Conservation (phyloP, 1,284 basidiomycete genomes). For the Chondrostereum purpureum region DNA sequence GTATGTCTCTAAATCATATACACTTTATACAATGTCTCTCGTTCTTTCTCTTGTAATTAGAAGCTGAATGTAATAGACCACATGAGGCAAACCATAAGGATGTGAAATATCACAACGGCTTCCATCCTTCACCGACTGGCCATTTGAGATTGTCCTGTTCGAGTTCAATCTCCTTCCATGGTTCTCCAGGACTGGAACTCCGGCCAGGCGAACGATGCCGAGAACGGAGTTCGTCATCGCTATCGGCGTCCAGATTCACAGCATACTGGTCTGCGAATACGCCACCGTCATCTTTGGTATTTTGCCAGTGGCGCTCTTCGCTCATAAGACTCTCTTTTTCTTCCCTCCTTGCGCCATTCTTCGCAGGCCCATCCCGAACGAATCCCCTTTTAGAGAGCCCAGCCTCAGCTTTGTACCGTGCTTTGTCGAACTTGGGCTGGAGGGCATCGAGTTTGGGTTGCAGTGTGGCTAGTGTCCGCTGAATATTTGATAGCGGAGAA, state of each 20-base stretch:
- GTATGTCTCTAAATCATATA: neutral
- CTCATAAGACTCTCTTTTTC: constrained; percentile 29
- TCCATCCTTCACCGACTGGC: constrained; percentile 1
- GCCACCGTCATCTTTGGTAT: neutral
- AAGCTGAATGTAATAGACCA: no score
- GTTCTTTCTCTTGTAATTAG: no score
- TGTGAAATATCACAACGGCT: neutral
- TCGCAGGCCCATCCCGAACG: constrained; percentile 26
- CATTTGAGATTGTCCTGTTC: constrained; percentile 4
- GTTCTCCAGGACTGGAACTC: neutral
- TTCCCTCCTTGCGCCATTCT: constrained; percentile 23
- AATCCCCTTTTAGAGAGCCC: constrained; percentile 55
- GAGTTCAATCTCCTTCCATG: neutral
- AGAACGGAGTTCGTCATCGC: neutral
- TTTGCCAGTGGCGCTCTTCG: constrained; percentile 14
- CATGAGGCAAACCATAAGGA: neutral
- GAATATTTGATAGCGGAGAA: constrained; percentile 27
- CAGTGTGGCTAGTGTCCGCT: constrained; percentile 39
- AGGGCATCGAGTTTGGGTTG: constrained; percentile 38
- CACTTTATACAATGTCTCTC: no score
- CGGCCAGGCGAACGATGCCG: no score
- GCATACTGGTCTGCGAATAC: constrained; percentile 1
- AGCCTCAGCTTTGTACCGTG: constrained; percentile 65
- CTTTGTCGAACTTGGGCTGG: constrained; percentile 44
- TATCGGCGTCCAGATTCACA: neutral